These are phyloP conservation scores for Aquilaria sinensis DNA, from an alignment of 345 rosid species.

Conservation along the genomic window DNA sequence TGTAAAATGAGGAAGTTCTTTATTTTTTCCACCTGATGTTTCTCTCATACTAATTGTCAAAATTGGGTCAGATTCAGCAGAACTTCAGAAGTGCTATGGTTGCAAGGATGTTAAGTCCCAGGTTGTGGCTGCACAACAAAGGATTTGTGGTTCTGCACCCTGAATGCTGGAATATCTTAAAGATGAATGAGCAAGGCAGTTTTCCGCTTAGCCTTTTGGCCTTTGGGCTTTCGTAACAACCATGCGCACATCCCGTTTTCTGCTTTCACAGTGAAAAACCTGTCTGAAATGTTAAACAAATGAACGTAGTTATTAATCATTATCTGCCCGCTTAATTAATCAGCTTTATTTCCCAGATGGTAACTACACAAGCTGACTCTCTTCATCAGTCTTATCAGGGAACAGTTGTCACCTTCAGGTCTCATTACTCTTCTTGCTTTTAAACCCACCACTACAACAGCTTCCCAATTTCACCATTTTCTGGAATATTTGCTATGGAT, in stretches of 20 bases:
- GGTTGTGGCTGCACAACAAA: no score
- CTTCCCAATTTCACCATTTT: neutral
- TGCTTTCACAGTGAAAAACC: neutral
- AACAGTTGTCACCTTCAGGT: constrained; percentile 20
- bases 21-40: no score
- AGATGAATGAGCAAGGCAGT: no score
- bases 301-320: no score
- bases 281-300: neutral
- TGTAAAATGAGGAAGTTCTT: no score
- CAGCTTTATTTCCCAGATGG: neutral
- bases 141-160: no score
- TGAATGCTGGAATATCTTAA: no score
- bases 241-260: constrained; percentile 14
- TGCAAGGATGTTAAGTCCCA: no score
- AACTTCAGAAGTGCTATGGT: no score
- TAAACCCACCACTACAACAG: neutral
- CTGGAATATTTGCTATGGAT: constrained; percentile 15
- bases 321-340: neutral
- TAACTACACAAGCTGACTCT: constrained; percentile 13
- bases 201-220: no score
- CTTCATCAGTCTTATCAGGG: constrained; percentile 12
- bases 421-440: neutral
- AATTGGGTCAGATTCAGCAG: no score
- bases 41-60: no score
- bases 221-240: neutral